Percentiles rank a stretch among this genome's conserved stretches.
Evolutionary conservation across 805 yeast genomes (phyloP).

Genomic region (Kodamaea kaohsiungensis): DNA sequence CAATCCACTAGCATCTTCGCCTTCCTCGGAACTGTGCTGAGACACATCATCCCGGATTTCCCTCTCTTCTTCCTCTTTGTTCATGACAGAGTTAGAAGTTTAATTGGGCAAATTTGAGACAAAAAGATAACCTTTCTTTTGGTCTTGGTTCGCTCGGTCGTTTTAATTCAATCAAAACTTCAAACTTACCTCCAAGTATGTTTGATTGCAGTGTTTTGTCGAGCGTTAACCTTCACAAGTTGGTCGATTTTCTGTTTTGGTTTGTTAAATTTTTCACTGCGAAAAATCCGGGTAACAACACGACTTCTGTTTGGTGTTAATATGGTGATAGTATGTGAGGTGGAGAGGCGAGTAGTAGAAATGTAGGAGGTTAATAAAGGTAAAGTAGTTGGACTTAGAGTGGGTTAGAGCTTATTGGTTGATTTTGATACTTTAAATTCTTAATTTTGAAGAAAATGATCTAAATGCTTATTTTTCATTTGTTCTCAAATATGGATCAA

Average conservation of each 20-base stretch:
- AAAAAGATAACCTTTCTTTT: background rate
- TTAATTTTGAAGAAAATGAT: too few relatives aligned
- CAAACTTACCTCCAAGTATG: background rate
- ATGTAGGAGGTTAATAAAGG: too few relatives aligned
- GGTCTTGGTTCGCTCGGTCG: background rate
- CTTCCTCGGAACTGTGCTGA: conserved; percentile 12
- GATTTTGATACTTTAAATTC: too few relatives aligned
- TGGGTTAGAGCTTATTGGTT: too few relatives aligned
- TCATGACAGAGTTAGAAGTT: conserved; percentile 21
- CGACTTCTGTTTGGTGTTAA: background rate
- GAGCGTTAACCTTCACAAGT: background rate
- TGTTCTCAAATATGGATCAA: too few relatives aligned
- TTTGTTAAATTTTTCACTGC: conserved; percentile 2
- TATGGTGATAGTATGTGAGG: too few relatives aligned
- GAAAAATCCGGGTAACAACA: conserved; percentile 3
- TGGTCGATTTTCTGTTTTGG: conserved; percentile 6
- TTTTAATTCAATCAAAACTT: background rate
- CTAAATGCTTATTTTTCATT: too few relatives aligned
- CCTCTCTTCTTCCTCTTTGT: conserved; percentile 36
- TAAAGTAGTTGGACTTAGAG: too few relatives aligned
- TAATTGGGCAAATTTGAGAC: background rate
- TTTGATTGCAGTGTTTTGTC: background rate
- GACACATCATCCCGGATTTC: conserved; percentile 38
- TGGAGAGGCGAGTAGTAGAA: too few relatives aligned
- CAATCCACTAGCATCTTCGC: conserved; percentile 38